Percentiles rank a stretch among this genome's conserved stretches.
Evolutionary conservation across 2,329 filamentous ascomycete genomes (phyloP).

Genomic region (Zymoseptoria tritici): DNA sequence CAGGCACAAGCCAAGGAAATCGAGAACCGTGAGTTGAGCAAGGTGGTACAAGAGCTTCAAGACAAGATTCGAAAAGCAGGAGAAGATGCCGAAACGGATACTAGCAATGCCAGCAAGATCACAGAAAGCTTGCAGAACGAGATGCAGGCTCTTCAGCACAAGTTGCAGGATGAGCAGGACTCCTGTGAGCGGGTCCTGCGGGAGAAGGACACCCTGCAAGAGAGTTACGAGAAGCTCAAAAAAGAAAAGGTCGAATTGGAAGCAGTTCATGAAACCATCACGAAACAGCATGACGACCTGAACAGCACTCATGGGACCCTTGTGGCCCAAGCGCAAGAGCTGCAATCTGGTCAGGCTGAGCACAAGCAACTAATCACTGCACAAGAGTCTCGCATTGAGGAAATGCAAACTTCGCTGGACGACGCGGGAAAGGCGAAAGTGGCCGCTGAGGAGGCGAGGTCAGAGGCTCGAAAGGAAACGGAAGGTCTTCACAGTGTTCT

Average conservation of each 20-base stretch:
- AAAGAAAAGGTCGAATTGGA: slow-evolving; percentile 5
- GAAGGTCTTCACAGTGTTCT: slow-evolving; percentile 16
- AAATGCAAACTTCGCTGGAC: slow-evolving; percentile 11
- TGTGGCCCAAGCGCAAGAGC: background rate
- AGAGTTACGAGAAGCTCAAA: slow-evolving; percentile 3
- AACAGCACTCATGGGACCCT: background rate
- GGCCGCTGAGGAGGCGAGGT: slow-evolving; percentile 4
- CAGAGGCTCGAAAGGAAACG: slow-evolving; percentile 1
- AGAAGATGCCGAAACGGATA: slow-evolving; percentile 14
- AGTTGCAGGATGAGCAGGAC: slow-evolving; percentile 10
- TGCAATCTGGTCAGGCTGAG: slow-evolving; percentile 1
- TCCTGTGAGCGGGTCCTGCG: slow-evolving; percentile 3
- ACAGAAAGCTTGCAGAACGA: slow-evolving; percentile 17
- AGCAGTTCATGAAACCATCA: background rate
- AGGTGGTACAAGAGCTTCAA: slow-evolving; percentile 17
- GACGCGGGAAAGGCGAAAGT: background rate
- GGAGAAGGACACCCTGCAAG: slow-evolving; percentile 6
- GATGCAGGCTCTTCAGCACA: slow-evolving; percentile 16
- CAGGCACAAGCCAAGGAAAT: slow-evolving; percentile 12
- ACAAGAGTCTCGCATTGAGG: slow-evolving; percentile 5
- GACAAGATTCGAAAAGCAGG: slow-evolving; percentile 13
- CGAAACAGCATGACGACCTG: slow-evolving; percentile 1
- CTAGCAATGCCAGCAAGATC: slow-evolving; percentile 5
- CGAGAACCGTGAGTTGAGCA: slow-evolving; percentile 16
- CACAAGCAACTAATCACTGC: background rate